phyloP scores from a whole-genome alignment of 1,284 basidiomycete genomes.

The Leccinum proximum region DNA sequence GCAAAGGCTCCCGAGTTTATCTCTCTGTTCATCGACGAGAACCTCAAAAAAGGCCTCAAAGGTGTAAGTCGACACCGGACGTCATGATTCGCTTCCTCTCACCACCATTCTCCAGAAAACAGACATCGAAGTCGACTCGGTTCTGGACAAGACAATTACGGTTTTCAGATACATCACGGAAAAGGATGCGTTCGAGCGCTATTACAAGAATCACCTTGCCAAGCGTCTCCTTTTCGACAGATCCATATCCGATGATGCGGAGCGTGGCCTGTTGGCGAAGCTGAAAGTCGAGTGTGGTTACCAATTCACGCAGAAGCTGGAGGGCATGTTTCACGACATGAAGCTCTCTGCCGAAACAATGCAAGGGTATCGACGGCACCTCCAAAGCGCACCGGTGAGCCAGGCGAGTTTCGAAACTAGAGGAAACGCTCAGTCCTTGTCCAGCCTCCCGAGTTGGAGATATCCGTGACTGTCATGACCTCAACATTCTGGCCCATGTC shows the following conservation, averaged over 20 bases:
- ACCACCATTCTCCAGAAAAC: slow-evolving; percentile 69
- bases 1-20: slow-evolving; percentile 92
- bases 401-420: neutral
- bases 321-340: slow-evolving; percentile 99
- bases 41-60: slow-evolving; percentile 94
- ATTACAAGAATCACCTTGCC: slow-evolving; percentile 96
- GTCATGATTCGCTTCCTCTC: neutral
- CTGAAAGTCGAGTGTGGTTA: slow-evolving; percentile 97
- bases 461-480: slow-evolving; percentile 89
- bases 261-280: slow-evolving; percentile 97
- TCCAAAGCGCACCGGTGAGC: slow-evolving; percentile 53
- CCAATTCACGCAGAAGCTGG: slow-evolving; percentile 97
- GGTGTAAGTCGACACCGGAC: slow-evolving; percentile 56
- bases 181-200: slow-evolving; percentile 98
- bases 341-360: slow-evolving; percentile 86
- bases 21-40: slow-evolving; percentile 97
- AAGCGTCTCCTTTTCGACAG: slow-evolving; percentile 87
- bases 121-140: slow-evolving; percentile 86
- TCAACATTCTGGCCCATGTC: slow-evolving; percentile 93
- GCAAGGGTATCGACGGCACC: slow-evolving; percentile 65
- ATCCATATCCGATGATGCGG: slow-evolving; percentile 96
- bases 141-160: slow-evolving; percentile 94
- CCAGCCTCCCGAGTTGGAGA: slow-evolving; percentile 71
- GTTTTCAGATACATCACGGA: slow-evolving; percentile 95
- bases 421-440: slow-evolving; percentile 11